A percentile compares a stretch with the other conserved stretches of the same genome.
Evolutionary conservation across 108 stramenopile species (phyloP).

Genomic region (Skeletonema grethae): DNA sequence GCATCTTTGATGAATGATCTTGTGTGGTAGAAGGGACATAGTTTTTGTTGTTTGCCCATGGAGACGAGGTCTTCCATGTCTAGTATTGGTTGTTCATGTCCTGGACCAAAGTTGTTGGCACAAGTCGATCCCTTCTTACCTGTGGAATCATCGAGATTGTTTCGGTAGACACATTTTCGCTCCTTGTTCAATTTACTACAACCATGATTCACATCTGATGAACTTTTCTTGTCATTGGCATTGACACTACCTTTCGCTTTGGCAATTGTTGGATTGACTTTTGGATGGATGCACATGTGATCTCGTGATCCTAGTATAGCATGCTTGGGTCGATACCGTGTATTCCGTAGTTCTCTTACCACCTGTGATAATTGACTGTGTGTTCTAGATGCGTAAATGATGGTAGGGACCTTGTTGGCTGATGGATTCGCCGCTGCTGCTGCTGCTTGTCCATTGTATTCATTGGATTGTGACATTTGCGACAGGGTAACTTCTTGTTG

Average conservation of each 20-base stretch:
- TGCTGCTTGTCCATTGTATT: constrained; percentile 1
- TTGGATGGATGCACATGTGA: constrained; percentile 96
- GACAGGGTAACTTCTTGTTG: background rate
- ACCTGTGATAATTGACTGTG: constrained; percentile 98
- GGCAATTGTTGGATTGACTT: constrained; percentile 64
- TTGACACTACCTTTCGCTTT: constrained; percentile 38
- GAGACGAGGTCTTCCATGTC: constrained; percentile 96
- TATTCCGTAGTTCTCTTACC: constrained; percentile 90
- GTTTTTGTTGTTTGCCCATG: constrained; percentile 72
- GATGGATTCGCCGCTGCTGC: constrained; percentile 1
- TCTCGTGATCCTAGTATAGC: constrained; percentile 95
- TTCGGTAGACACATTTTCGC: constrained; percentile 75
- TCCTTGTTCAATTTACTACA: constrained; percentile 82
- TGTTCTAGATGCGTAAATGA: constrained; percentile 97
- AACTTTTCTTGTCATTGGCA: constrained; percentile 10
- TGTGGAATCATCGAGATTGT: constrained; percentile 73
- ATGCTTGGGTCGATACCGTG: constrained; percentile 91
- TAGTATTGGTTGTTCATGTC: constrained; percentile 68
- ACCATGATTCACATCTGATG: constrained; percentile 79
- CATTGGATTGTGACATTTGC: constrained; percentile 2
- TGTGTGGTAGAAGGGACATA: constrained; percentile 96
- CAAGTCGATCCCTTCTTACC: constrained; percentile 10
- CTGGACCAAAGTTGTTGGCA: background rate
- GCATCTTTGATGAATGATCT: constrained; percentile 71
- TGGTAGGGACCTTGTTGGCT: constrained; percentile 54